Base-by-base conservation (phyloP, 2,329 filamentous ascomycete species). In the Lachnellula hyalina region DNA sequence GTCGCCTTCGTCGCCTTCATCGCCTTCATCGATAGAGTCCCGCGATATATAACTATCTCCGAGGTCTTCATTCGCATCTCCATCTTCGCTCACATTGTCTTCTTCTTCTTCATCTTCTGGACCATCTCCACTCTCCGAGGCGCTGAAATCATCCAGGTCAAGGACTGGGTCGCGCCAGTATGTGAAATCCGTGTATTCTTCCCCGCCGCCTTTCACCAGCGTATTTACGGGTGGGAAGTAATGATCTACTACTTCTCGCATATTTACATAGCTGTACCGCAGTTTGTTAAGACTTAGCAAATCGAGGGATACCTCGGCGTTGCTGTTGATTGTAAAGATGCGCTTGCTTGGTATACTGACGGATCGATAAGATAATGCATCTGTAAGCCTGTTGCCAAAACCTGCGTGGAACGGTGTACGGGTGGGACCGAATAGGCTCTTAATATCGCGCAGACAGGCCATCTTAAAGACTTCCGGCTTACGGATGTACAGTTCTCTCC, bases 381-480 rank as follows among this genome's bases (percentile, higher is more conserved):
- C 95, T 0, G 95, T 99, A 54, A 99, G 80, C 53, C 94, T 85
- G 71, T 99, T 99, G 55, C 95, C 94, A 67, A 97, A 99, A 0
- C 94, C 94, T 11, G 95, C 95, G 67, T 96, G 97, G 68, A 99
- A 99, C 0, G 94, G 93, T 17, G 86, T 90, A 42, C 83, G 78
- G 25, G 87, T 84, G 0, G 83, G 78, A 2, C 84, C 86, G 67
- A 96, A 99, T 0, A 99, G 79, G 55, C 86, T 89, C 68, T 92
- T 85, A 63, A 99, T 97, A 70, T 99, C 94, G 41, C 94, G 85
- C 19, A 99, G 75, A 60, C 94, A 99, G 2, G 94, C 91, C 95
- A 99, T 99, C 74, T 99, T 99, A 82, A 99, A 99, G 7, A 99
- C 90, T 68, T 99, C 92, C 0, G 94, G 95, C 71, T 99, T 97